Conservation (phyloP, 2,329 filamentous ascomycete genomes). For the Cercospora sp. region DNA sequence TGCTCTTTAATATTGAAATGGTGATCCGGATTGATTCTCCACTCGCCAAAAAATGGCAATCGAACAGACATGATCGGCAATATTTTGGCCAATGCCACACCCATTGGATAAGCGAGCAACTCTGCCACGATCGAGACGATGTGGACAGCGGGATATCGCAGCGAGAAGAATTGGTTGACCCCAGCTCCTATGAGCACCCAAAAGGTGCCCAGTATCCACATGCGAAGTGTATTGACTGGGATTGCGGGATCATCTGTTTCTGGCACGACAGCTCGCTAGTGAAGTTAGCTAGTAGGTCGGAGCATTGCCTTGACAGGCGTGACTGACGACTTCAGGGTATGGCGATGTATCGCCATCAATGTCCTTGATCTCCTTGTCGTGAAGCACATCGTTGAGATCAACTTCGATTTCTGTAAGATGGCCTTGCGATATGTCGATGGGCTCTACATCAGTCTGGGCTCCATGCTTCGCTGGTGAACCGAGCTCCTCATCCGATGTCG, state of each 20-base stretch:
- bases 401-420: constrained; percentile 39
- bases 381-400: constrained; percentile 43
- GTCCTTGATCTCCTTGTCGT: constrained; percentile 46
- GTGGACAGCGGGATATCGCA: constrained; percentile 85
- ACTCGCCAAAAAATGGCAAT: constrained; percentile 49
- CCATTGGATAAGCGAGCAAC: constrained; percentile 79
- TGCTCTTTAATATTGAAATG: constrained; percentile 41
- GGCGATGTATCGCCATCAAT: constrained; percentile 51
- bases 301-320: neutral
- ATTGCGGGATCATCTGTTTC: constrained; percentile 63
- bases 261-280: constrained; percentile 57
- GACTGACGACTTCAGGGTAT: constrained; percentile 55
- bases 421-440: constrained; percentile 28
- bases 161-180: constrained; percentile 77
- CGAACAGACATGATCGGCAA: constrained; percentile 60
- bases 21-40: constrained; percentile 34
- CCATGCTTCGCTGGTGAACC: constrained; percentile 21
- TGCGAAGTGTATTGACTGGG: constrained; percentile 62
- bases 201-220: constrained; percentile 49
- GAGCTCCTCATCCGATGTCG: constrained; percentile 18
- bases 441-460: constrained; percentile 17
- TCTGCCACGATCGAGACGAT: constrained; percentile 87
- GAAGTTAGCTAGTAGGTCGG: neutral
- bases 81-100: constrained; percentile 72
- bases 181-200: constrained; percentile 48